Evolutionary conservation across 2,329 filamentous ascomycete species (phyloP).

Genomic region (Scedosporium boydii): DNA sequence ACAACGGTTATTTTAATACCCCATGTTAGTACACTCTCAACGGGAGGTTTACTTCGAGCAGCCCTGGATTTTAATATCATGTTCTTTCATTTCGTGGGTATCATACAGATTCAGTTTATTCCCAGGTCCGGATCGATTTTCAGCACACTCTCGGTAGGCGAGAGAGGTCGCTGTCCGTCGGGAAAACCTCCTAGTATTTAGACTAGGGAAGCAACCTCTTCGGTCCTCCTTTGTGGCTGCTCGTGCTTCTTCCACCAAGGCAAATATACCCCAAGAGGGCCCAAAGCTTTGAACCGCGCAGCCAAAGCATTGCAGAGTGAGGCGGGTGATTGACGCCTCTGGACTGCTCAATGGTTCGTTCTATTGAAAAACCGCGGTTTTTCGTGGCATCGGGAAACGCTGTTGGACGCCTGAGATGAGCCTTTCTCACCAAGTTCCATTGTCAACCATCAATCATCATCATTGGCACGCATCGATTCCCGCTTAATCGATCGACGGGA

Average conservation of each 20-base stretch:
- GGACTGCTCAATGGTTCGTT: not conserved
- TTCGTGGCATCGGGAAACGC: not conserved
- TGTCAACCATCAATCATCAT: too few species aligned
- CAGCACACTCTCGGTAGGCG: too few species aligned
- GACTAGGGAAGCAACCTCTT: not conserved
- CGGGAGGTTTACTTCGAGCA: not conserved
- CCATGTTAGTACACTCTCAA: too few species aligned
- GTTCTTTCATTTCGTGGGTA: not conserved
- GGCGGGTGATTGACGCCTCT: not conserved
- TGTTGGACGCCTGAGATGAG: not conserved
- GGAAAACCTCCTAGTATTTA: too few species aligned
- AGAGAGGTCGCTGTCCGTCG: too few species aligned
- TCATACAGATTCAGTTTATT: not conserved
- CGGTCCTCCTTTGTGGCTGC: not conserved
- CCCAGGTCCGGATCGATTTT: too few species aligned
- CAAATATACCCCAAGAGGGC: not conserved
- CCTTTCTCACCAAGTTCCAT: not conserved
- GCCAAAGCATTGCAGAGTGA: not conserved
- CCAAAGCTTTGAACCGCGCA: not conserved
- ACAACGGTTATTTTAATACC: too few species aligned
- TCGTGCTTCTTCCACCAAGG: not conserved
- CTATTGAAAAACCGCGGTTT: not conserved
- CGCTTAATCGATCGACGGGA: not conserved
- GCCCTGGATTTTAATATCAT: not conserved
- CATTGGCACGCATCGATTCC: not conserved